Conservation (phyloP, 306 rosid species). For the Vicia villosa region DNA sequence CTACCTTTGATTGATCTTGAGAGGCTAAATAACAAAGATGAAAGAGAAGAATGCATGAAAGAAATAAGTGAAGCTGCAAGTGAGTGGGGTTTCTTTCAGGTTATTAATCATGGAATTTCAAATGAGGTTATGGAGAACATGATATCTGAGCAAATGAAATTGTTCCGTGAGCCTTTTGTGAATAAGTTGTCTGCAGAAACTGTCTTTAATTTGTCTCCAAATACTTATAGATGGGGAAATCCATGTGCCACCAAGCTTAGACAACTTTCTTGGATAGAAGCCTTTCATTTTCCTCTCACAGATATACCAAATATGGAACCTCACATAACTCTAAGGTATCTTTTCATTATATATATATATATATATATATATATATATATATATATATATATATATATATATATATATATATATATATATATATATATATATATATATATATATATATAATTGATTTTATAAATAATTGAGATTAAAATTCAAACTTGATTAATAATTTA, state of each 20-base stretch:
- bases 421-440: too few species aligned
- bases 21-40: constrained; percentile 30
- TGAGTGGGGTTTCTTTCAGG: constrained; percentile 74
- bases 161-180: constrained; percentile 58
- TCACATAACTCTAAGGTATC: constrained; percentile 52
- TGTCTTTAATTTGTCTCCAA: constrained; percentile 42
- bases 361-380: too few species aligned
- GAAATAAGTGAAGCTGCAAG: constrained; percentile 63
- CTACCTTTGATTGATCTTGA: constrained; percentile 63
- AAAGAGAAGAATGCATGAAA: constrained; percentile 52
- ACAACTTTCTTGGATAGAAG: constrained; percentile 83
- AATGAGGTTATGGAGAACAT: constrained; percentile 45
- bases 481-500: too few species aligned
- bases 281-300: constrained; percentile 61
- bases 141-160: constrained; percentile 53
- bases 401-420: too few species aligned
- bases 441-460: too few species aligned
- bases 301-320: constrained; percentile 51
- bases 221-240: constrained; percentile 74
- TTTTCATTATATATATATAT: background rate
- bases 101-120: constrained; percentile 72
- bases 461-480: too few species aligned
- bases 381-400: too few species aligned
- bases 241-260: constrained; percentile 51
- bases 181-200: constrained; percentile 37